Conservation (phyloP, 805 yeast genomes). For the Jamesozyma hellenica region DNA sequence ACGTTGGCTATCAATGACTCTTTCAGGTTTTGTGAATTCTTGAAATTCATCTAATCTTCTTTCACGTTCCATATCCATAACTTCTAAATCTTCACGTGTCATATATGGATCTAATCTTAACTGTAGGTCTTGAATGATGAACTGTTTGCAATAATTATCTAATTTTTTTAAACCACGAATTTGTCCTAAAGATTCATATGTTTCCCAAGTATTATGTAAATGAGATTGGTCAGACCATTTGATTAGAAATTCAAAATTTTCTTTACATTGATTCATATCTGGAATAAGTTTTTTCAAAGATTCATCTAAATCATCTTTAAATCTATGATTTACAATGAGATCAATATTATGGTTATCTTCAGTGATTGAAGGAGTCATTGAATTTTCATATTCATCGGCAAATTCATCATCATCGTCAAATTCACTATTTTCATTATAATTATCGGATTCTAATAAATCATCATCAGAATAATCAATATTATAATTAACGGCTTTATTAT, state of each 20-base stretch:
- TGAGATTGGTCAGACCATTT: constrained; percentile 88
- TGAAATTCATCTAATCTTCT: constrained; percentile 72
- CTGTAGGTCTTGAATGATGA: constrained; percentile 61
- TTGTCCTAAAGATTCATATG: constrained; percentile 41
- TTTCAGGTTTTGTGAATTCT: constrained; percentile 78
- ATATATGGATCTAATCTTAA: constrained; percentile 70
- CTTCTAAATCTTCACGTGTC: constrained; percentile 85
- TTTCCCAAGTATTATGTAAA: constrained; percentile 91
- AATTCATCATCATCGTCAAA: constrained; percentile 20
- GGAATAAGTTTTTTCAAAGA: constrained; percentile 26
- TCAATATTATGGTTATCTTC: constrained; percentile 27
- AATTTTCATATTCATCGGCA: constrained; percentile 9
- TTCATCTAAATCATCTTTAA: constrained; percentile 19
- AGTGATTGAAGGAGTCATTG: constrained; percentile 25
- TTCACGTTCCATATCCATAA: constrained; percentile 85
- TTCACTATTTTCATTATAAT: constrained; percentile 19
- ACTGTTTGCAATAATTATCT: constrained; percentile 81
- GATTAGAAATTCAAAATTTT: constrained; percentile 49
- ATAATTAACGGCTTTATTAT: constrained; percentile 54
- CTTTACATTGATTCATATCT: constrained; percentile 44
- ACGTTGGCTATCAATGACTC: constrained; percentile 82
- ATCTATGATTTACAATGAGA: constrained; percentile 22
- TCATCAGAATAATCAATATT: constrained; percentile 54
- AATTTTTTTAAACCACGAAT: constrained; percentile 72
- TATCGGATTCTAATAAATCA: constrained; percentile 32